These are phyloP conservation scores for Pseudogymnoascus sp. DNA, from an alignment of 2,329 filamentous ascomycete genomes.

Conservation along the genomic window DNA sequence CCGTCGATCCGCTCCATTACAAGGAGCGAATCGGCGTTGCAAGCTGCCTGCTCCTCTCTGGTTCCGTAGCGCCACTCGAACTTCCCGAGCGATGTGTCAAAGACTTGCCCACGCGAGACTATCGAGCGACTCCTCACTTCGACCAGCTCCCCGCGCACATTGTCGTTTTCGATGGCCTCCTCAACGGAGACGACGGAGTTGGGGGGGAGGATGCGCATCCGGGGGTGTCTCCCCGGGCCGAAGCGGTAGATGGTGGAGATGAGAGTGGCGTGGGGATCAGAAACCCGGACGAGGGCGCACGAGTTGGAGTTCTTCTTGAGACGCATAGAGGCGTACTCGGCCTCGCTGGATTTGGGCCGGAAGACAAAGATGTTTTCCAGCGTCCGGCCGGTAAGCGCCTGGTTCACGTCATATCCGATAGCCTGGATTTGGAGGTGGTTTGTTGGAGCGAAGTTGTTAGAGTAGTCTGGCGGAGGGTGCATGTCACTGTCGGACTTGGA, in stretches of 20 bases:
- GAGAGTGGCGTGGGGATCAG: constrained; percentile 7
- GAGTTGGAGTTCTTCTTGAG: constrained; percentile 9
- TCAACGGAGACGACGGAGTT: constrained; percentile 8
- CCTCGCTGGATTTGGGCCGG: not conserved
- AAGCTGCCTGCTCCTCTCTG: constrained; percentile 10
- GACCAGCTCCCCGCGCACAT: constrained; percentile 9
- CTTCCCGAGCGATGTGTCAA: constrained; percentile 12
- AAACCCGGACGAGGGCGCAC: constrained; percentile 4
- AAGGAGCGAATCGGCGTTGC: constrained; percentile 12
- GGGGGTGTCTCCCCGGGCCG: constrained; percentile 12
- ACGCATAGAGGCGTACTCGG: constrained; percentile 9
- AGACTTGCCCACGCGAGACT: constrained; percentile 9
- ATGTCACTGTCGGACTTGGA: not conserved
- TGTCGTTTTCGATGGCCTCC: constrained; percentile 11
- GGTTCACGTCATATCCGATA: constrained; percentile 9
- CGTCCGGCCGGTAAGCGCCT: constrained; percentile 5
- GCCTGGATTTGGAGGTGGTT: constrained; percentile 5
- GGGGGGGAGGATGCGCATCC: constrained; percentile 11
- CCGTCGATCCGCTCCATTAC: constrained; percentile 10
- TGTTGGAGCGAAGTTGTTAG: not conserved
- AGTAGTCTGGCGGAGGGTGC: not conserved
- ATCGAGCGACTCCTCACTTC: constrained; percentile 13
- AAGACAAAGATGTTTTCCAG: constrained; percentile 9
- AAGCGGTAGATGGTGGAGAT: constrained; percentile 15
- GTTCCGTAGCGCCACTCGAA: constrained; percentile 15